Evolutionary conservation across 2,329 filamentous ascomycete species (phyloP), one percentile per base, ranked within the genome.

Genomic region (Nigrograna mackinnonii): DNA sequence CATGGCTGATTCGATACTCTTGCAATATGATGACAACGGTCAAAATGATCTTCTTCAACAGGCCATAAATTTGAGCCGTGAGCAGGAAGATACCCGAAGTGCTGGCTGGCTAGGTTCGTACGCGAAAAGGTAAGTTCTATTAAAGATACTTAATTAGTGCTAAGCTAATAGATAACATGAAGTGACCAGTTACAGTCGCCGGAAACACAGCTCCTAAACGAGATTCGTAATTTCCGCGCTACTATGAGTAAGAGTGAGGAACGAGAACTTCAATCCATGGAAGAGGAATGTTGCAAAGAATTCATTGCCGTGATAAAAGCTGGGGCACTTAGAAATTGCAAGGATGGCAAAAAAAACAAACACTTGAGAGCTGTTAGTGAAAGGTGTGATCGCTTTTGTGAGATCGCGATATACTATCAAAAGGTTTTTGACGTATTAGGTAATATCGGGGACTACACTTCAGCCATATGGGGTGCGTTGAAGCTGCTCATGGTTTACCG

Each of bases 391-490:
- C 9, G n/a, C 24, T 28, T 28, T n/a, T 28, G 24, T n/a, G 9
- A 28, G 9, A n/a, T 28, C 24, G 24, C 24, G 9, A 9, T 28
- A n/a, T n/a, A 28, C 24, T 28, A 28, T n/a, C 24, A 28, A n/a
- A 28, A 28, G 9, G 24, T 28, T n/a, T 28, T 28, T n/a, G 24
- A 28, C n/a, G 24, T 28, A 9, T n/a, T 28, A 9, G n/a, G 24
- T n/a, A 28, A 28, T n/a, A 28, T n/a, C n/a, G 24, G 24, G n/a
- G 24, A 28, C n/a, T 28, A 28, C 24, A 28, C 24, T 28, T 28
- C 24, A 9, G 24, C n/a, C 9, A 28, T 28, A 28, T 28, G 24
- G 24, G 24, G 24, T 9, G 24, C 24, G 24, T n/a, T 28, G 24
- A 28, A 28, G 24, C 9, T 28, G n/a, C 24, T 28, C 9, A 28